Base-by-base conservation (phyloP, 169 alveolate species). In the Eimeria falciformis region DNA sequence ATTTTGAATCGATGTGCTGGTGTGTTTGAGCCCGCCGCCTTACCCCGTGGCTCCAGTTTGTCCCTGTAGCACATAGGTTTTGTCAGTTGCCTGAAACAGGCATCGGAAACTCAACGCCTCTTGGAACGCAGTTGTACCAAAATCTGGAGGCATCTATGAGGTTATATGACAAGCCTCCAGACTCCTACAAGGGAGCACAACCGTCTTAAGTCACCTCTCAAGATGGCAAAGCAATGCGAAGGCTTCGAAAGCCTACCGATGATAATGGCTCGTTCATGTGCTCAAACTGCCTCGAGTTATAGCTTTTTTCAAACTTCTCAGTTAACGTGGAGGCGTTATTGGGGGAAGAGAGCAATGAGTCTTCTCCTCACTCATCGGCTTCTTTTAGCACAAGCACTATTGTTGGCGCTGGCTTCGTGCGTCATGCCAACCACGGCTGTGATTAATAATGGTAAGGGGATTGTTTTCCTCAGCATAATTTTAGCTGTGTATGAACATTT, bases 171-270 rank as follows among this genome's bases (percentile, higher is more conserved):
- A 12, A 21, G 65, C 17, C n/a, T 21, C 25, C 65, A 12, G 65
- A 17, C 25, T 12, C n/a, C 65, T 53, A 17, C 65, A 12, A 12
- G 65, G 25, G 25, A 53, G n/a, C 0, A 53, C 65, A 21, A 12
- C n/a, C 25, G 65, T 53, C 65, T 53, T 53, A 21, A 56, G 55
- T 46, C 47, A 27, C 75, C 58, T 75, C 56, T 55, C 33, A 71
- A 65, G 45, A 81, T 81, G 90, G 90, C 90, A 21, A n/a, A 37
- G 68, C 90, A 53, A 81, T 81, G 90, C n/a, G 29, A 78, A 68
- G 87, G 87, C 71, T 50, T 78, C 53, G 53, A 78, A 68, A 78
- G 33, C 87, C 87, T 78, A 65, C 87, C 68, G 23, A 78, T 25
- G 27, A 50, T 18, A 78, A 78, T 47, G 40, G 43, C 47, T 45